A percentile compares a stretch with the other conserved stretches of the same genome.
Conservation (phyloP, 495 filamentous ascomycete species). For the Saxophila tyrrhenica region DNA sequence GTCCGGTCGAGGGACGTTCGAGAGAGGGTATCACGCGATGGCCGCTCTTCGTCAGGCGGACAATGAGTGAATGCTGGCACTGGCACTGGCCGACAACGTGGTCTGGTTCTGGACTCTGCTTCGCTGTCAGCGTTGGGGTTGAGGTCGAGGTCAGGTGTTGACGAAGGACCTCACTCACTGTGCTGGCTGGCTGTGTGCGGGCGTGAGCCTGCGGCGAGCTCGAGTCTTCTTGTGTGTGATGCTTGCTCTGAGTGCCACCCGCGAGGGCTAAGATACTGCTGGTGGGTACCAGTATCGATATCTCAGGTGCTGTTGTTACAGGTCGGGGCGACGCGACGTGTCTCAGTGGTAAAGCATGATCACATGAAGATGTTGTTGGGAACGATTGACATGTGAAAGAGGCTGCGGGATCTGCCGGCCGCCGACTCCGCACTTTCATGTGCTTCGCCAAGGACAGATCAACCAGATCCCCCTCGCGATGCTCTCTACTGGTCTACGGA, state of each 20-base stretch:
- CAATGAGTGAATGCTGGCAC: background rate
- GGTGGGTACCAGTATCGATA: too few relatives aligned
- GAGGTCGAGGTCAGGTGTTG: too few relatives aligned
- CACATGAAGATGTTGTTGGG: background rate
- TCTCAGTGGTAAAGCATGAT: too few relatives aligned
- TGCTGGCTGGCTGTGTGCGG: too few relatives aligned
- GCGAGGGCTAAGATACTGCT: too few relatives aligned
- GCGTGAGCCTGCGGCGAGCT: background rate
- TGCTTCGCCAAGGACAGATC: too few relatives aligned
- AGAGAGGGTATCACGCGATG: background rate
- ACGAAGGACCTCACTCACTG: too few relatives aligned
- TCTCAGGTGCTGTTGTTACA: too few relatives aligned
- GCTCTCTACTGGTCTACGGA: too few relatives aligned
- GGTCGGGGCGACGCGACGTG: too few relatives aligned
- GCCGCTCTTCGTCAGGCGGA: background rate
- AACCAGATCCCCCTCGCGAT: background rate
- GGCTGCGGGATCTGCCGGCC: too few relatives aligned
- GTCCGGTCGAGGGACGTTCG: background rate
- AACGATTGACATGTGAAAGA: background rate
- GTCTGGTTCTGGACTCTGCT: background rate
- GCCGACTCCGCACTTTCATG: background rate
- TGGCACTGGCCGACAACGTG: background rate
- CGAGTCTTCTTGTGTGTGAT: background rate
- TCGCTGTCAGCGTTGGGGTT: background rate
- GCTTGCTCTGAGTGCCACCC: background rate